phyloP scores from a whole-genome alignment of 495 filamentous ascomycete species.

The Aspergillus homomorphus region DNA sequence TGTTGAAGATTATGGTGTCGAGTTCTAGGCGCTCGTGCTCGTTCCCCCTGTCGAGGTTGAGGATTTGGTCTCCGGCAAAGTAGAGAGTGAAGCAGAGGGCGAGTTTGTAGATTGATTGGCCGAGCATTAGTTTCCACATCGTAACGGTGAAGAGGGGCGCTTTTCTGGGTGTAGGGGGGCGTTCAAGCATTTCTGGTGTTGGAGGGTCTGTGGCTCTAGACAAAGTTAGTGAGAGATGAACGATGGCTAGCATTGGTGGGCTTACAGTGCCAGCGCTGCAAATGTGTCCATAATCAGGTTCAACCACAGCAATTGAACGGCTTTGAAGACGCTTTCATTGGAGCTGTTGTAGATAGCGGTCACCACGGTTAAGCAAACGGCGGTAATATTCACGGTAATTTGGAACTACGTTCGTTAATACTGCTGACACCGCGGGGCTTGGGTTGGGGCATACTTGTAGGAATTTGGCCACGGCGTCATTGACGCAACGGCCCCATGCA shows the following conservation, averaged over 20 bases:
- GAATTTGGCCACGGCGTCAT: constrained; percentile 79
- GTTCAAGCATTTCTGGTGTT: constrained; percentile 65
- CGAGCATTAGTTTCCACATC: constrained; percentile 91
- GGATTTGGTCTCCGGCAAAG: constrained; percentile 51
- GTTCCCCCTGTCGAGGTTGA: constrained; percentile 48
- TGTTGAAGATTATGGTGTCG: constrained; percentile 72
- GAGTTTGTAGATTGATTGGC: constrained; percentile 72
- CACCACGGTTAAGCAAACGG: constrained; percentile 71
- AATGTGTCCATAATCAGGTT: constrained; percentile 64
- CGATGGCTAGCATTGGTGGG: no score
- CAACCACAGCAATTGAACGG: constrained; percentile 79
- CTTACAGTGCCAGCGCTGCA: constrained; percentile 63
- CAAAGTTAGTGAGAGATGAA: no score
- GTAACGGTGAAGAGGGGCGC: constrained; percentile 66
- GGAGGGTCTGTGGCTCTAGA: constrained; percentile 77
- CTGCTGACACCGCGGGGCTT: background rate
- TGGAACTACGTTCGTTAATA: constrained; percentile 52
- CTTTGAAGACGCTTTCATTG: constrained; percentile 64
- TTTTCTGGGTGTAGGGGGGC: constrained; percentile 64
- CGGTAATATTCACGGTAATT: constrained; percentile 79
- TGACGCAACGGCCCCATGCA: constrained; percentile 82
- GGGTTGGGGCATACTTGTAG: constrained; percentile 43
- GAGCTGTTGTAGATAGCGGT: constrained; percentile 59
- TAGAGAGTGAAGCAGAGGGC: constrained; percentile 65
- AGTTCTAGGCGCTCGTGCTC: constrained; percentile 36